phyloP scores from a whole-genome alignment of 1,284 basidiomycete genomes.

The Blastosporella zonata region DNA sequence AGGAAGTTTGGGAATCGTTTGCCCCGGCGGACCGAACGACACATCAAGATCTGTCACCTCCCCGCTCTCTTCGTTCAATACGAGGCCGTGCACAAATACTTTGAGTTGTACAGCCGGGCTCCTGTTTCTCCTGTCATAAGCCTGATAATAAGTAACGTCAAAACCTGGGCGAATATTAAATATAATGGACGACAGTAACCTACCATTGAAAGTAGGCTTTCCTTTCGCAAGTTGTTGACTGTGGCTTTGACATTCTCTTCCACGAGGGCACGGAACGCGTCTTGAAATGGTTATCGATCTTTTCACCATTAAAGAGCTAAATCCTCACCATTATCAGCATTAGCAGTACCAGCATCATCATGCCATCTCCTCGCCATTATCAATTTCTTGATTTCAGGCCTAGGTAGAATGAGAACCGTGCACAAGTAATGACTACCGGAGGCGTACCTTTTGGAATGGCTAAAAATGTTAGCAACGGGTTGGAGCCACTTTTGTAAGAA shows the following conservation, averaged over 20 bases:
- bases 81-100: slow-evolving; percentile 35
- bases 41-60: slow-evolving; percentile 32
- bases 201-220: slow-evolving; percentile 20
- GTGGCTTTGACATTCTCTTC: slow-evolving; percentile 36
- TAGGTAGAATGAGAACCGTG: not conserved
- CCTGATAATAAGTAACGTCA: slow-evolving; percentile 3
- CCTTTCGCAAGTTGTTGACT: slow-evolving; percentile 21
- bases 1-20: slow-evolving; percentile 28
- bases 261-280: slow-evolving; percentile 34
- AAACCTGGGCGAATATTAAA: not conserved
- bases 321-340: slow-evolving; percentile 10
- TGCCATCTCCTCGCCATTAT: slow-evolving; percentile 5
- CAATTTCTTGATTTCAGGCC: slow-evolving; percentile 15
- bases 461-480: slow-evolving; percentile 25
- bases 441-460: slow-evolving; percentile 24
- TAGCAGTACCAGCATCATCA: slow-evolving; percentile 9
- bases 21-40: slow-evolving; percentile 34
- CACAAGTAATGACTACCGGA: not conserved
- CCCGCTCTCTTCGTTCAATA: slow-evolving; percentile 30
- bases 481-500: slow-evolving; percentile 28
- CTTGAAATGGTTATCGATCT: slow-evolving; percentile 15
- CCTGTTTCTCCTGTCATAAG: slow-evolving; percentile 12
- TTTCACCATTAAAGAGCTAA: not conserved
- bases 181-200: not conserved
- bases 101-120: slow-evolving; percentile 17